A percentile compares a stretch with the other conserved stretches of the same genome.
These are phyloP conservation scores for Botryotinia calthae DNA, from an alignment of 2,329 filamentous ascomycete genomes.

Conservation along the genomic window DNA sequence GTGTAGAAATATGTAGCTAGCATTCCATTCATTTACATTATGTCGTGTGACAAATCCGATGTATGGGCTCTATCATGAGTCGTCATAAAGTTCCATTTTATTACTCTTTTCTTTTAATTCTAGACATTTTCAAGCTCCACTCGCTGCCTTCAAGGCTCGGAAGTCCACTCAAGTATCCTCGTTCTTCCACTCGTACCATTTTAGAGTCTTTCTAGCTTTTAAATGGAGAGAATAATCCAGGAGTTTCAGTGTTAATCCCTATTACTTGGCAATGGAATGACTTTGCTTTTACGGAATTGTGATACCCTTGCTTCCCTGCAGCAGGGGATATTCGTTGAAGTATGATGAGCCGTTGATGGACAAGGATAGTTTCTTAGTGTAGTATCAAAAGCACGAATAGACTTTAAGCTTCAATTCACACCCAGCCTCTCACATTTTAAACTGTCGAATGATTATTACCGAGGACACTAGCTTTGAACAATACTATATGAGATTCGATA, in stretches of 20 bases:
- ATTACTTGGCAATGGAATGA: background rate
- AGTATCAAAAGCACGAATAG: background rate
- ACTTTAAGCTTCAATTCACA: background rate
- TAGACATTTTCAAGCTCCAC: background rate
- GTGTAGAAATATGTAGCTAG: background rate
- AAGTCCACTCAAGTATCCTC: background rate
- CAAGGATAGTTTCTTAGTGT: background rate
- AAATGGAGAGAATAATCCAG: accelerated
- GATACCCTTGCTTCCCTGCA: background rate
- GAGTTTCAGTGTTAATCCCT: background rate
- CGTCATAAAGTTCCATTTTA: background rate
- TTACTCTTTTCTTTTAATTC: background rate
- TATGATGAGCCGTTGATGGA: background rate
- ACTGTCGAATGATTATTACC: background rate
- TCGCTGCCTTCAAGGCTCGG: background rate
- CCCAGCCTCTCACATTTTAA: background rate
- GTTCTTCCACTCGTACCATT: background rate
- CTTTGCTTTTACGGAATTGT: background rate
- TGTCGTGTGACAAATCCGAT: no score
- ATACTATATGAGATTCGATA: background rate
- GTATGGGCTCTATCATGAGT: no score
- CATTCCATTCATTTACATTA: background rate
- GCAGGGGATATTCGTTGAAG: no score
- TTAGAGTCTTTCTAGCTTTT: background rate
- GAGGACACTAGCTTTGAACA: background rate